A percentile compares a stretch with the other conserved stretches of the same genome.
Conservation (phyloP, 345 rosid species). For the Abelmoschus esculentus region DNA sequence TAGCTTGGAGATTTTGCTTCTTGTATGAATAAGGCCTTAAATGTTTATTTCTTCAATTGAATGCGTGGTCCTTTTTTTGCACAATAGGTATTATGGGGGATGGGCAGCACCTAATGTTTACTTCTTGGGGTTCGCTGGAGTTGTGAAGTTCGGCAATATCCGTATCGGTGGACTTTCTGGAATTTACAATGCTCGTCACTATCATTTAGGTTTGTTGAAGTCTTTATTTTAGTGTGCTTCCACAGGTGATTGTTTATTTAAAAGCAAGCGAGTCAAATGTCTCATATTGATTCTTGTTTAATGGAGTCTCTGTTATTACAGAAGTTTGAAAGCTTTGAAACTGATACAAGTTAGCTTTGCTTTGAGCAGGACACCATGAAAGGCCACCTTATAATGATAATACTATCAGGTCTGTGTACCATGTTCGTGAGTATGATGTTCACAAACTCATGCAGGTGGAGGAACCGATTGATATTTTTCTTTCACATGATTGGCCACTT, state of each 20-base stretch:
- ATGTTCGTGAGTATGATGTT: constrained; percentile 90
- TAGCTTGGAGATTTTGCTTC: neutral
- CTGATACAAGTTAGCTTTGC: neutral
- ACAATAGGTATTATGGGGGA: constrained; percentile 80
- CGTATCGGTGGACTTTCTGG: constrained; percentile 94
- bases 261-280: neutral
- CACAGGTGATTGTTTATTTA: neutral
- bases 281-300: neutral
- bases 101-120: constrained; percentile 86
- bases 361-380: constrained; percentile 69
- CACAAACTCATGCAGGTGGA: constrained; percentile 73
- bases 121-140: constrained; percentile 79
- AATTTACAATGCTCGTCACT: constrained; percentile 58
- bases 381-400: constrained; percentile 69
- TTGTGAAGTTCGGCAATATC: constrained; percentile 72
- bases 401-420: constrained; percentile 71
- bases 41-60: neutral
- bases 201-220: constrained; percentile 45
- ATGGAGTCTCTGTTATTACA: neutral
- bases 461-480: constrained; percentile 81
- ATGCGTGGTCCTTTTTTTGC: constrained; percentile 10
- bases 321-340: neutral
- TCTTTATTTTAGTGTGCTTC: neutral
- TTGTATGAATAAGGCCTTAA: neutral
- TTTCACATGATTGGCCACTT: constrained; percentile 96